phyloP scores from a whole-genome alignment of 2,329 filamentous ascomycete genomes.

The Dothistroma septosporum region DNA sequence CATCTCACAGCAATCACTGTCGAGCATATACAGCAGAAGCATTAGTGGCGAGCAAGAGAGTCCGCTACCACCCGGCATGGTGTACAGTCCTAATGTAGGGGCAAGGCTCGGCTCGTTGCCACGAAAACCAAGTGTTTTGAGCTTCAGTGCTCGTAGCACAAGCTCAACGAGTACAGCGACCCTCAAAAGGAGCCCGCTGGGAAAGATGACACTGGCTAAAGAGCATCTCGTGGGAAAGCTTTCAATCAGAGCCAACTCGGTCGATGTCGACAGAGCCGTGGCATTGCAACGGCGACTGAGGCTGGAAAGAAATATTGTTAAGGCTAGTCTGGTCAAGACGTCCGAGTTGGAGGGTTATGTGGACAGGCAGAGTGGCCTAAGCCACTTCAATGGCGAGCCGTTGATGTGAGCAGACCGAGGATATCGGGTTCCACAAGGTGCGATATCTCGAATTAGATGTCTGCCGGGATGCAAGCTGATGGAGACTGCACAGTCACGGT shows the following conservation, averaged over 20 bases:
- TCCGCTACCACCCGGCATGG: constrained; percentile 2
- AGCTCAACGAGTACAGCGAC: constrained; percentile 20
- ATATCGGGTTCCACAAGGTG: constrained; percentile 30
- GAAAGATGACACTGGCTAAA: constrained; percentile 13
- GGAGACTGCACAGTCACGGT: too few species aligned
- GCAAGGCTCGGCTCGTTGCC: not conserved
- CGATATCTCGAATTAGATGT: too few species aligned
- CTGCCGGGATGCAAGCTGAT: too few species aligned
- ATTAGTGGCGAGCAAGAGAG: constrained; percentile 23
- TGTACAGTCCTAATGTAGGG: not conserved
- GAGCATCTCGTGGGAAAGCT: constrained; percentile 4
- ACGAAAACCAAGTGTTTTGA: not conserved
- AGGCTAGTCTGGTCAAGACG: not conserved
- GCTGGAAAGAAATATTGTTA: not conserved
- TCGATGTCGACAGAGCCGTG: constrained; percentile 17
- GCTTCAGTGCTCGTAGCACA: constrained; percentile 3
- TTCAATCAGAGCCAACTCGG: constrained; percentile 3
- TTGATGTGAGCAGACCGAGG: constrained; percentile 25
- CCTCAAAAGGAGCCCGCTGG: constrained; percentile 16
- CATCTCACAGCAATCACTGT: constrained; percentile 25
- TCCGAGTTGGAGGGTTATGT: constrained; percentile 10
- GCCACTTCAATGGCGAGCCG: not conserved
- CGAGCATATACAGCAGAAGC: constrained; percentile 31
- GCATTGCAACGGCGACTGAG: constrained; percentile 12
- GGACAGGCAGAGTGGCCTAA: constrained; percentile 12